Evolutionary conservation across 441 rosid species (phyloP), one percentile per base, ranked within the genome.

Genomic region (Erodium trifolium): DNA sequence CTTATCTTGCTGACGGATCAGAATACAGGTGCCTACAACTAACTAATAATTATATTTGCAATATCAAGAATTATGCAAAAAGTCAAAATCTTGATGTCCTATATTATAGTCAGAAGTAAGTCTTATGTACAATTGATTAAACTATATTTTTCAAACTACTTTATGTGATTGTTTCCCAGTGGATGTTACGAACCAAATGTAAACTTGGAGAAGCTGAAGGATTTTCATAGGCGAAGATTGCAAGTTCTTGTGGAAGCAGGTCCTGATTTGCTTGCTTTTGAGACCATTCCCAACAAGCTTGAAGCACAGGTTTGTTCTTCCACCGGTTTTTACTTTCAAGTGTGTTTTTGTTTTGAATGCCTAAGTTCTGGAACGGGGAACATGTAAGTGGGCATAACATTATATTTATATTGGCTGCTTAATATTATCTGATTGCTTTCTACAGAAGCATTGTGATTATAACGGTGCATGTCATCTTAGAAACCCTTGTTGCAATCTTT

Each of bases 1-100:
- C 98, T 62, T 93, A 82, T 82, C 91, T 89, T 43, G 96, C 94
- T 35, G 98, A 93, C 82, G 98, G 97, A 35, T 93, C 98, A 27
- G 98, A 90, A 69, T 90, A 92, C 82, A 92, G 92, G 98, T 90
- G 12, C n/a, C 34, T 39, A 16, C 57, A 3, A 49, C 12, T 49
- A 49, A 49, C 11, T 49, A 34, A 34, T 5, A 34, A 3, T 34
- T 34, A 34, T 34, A 34, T 34, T 34, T 34, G 5, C 37, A 0
- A 43, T 11, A 9, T 43, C 49, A 43, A 43, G 49, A 43, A 8
- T 0, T 43, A 43, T 43, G 49, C 49, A 8, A 1, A 49, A 4
- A 49, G 27, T 12, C 57, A 13, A 12, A 13, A 49, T 49, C 12
- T 49, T 49, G 57, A n/a, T 49, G 11, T 49, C 27, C 12, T 17